These are phyloP conservation scores for Penicillium pulvis DNA, from an alignment of 495 filamentous ascomycete genomes.

Conservation along the genomic window DNA sequence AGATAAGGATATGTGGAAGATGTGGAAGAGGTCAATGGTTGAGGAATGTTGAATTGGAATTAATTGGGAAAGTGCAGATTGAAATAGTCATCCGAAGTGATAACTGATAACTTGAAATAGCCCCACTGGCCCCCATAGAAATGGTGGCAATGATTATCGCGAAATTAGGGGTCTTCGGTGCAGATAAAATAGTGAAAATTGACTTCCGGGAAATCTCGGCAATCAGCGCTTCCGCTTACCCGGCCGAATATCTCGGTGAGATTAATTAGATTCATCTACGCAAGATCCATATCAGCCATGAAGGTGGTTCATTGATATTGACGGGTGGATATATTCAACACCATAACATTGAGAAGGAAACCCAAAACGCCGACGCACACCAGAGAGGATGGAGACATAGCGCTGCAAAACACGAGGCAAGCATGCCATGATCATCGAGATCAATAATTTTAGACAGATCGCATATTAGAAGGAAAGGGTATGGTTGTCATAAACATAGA, in stretches of 20 bases:
- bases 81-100: not conserved
- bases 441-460: slow-evolving; percentile 20
- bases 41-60: not conserved
- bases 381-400: not conserved
- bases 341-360: not conserved
- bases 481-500: slow-evolving; percentile 26
- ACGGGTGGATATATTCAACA: slow-evolving; percentile 3
- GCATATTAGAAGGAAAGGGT: slow-evolving; percentile 13
- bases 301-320: not conserved
- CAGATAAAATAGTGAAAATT: not conserved
- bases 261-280: not conserved
- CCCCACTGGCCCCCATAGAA: not conserved
- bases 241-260: not conserved
- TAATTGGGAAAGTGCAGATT: not conserved
- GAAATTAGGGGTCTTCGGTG: not conserved
- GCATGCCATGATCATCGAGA: slow-evolving; percentile 8
- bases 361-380: not conserved
- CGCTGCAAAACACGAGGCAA: not conserved
- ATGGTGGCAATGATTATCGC: not conserved
- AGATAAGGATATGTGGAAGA: not conserved
- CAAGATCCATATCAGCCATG: not conserved
- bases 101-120: not conserved
- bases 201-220: not conserved
- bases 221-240: not conserved
- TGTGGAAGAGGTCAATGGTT: not conserved